These are phyloP conservation scores for Cutaneotrichosporon cutaneum DNA, from an alignment of 1,284 basidiomycete genomes.

Conservation along the genomic window DNA sequence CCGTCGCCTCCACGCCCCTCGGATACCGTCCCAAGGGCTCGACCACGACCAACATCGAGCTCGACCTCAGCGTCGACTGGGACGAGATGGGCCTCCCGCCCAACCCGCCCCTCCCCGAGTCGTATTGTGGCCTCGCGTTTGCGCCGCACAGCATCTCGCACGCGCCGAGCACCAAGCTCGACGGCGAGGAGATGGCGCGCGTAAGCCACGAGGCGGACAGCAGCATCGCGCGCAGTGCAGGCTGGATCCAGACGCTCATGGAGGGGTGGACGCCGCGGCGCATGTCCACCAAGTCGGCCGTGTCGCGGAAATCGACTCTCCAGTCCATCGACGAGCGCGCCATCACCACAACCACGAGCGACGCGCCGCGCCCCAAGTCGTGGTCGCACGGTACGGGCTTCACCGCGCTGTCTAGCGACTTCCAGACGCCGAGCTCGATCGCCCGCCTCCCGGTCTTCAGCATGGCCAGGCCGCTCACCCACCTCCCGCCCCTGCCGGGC, in stretches of 20 bases:
- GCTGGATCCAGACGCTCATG: slow-evolving; percentile 4
- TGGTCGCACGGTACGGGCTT: not conserved
- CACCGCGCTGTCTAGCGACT: too few relatives aligned
- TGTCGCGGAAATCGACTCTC: not conserved
- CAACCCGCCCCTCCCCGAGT: slow-evolving; percentile 1
- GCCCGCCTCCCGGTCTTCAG: not conserved
- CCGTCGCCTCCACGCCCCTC: slow-evolving; percentile 3
- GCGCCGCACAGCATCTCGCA: not conserved
- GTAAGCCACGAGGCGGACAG: slow-evolving; percentile 1
- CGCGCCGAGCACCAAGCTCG: not conserved
- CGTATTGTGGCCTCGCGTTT: not conserved
- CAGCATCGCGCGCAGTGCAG: slow-evolving; percentile 15
- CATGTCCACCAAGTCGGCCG: not conserved
- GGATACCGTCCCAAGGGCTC: not conserved
- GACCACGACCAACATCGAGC: slow-evolving; percentile 4
- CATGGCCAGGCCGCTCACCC: not conserved
- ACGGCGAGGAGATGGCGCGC: not conserved
- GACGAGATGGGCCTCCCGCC: slow-evolving; percentile 4
- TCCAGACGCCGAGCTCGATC: not conserved
- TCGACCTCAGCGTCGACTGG: slow-evolving; percentile 9
- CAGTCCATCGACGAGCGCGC: not conserved
- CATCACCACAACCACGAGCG: not conserved
- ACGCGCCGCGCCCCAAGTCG: not conserved
- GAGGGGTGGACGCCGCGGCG: not conserved
- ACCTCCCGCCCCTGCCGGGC: not conserved